These are phyloP conservation scores for Triangularia verruculosa DNA, from an alignment of 2,329 filamentous ascomycete species.

Conservation along the genomic window DNA sequence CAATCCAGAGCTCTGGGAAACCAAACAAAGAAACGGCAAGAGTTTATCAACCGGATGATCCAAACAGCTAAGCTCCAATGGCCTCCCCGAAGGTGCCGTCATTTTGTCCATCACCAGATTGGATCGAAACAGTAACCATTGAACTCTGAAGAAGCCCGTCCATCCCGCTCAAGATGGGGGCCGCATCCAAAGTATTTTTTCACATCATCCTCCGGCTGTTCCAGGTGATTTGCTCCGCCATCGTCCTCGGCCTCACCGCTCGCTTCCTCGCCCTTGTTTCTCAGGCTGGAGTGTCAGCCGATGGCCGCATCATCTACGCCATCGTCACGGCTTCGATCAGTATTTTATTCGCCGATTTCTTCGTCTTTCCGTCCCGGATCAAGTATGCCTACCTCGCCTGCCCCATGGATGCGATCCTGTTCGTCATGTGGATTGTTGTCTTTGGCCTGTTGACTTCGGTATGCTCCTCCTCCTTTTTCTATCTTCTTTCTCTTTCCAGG, in stretches of 20 bases:
- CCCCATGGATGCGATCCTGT: slow-evolving; percentile 22
- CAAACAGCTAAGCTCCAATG: not conserved
- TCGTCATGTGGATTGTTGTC: slow-evolving; percentile 24
- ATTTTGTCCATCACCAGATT: not conserved
- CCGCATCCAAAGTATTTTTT: slow-evolving; percentile 4
- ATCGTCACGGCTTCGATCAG: slow-evolving; percentile 20
- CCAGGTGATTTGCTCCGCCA: slow-evolving; percentile 22
- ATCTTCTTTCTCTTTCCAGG: not conserved
- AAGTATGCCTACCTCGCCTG: slow-evolving; percentile 20
- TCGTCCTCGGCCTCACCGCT: slow-evolving; percentile 21
- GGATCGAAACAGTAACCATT: not conserved
- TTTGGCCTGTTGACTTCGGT: slow-evolving; percentile 23
- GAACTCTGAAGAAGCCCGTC: not conserved
- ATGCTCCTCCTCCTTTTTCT: not conserved
- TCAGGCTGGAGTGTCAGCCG: slow-evolving; percentile 10
- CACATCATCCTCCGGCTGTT: slow-evolving; percentile 18
- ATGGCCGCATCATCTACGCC: slow-evolving; percentile 22
- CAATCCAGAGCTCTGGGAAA: not conserved
- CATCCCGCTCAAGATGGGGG: slow-evolving; percentile 15
- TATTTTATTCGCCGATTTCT: slow-evolving; percentile 19
- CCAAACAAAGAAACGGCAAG: not conserved
- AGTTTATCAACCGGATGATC: not conserved
- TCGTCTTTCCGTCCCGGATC: slow-evolving; percentile 22
- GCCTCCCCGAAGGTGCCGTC: not conserved
- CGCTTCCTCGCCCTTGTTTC: slow-evolving; percentile 15